Percentiles rank a stretch among this genome's conserved stretches.
Conservation (phyloP, 2,329 filamentous ascomycete species). For the Pleoardoris graminearum region DNA sequence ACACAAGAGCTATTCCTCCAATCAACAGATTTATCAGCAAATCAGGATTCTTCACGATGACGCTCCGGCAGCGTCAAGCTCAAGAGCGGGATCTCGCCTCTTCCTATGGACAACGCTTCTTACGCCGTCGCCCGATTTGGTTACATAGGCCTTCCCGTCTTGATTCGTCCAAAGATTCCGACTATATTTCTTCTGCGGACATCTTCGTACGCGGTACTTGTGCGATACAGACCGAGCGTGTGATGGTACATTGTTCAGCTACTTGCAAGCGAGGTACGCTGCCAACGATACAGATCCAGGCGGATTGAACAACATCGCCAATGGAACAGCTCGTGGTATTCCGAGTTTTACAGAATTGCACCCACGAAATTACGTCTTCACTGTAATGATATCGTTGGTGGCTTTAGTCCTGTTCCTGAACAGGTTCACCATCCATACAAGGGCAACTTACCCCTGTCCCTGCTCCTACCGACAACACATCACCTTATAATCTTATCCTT, state of each 20-base stretch:
- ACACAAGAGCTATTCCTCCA: neutral
- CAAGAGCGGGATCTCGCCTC: neutral
- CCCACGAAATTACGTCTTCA: neutral
- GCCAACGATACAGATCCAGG: neutral
- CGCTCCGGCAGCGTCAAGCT: neutral
- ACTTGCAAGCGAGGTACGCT: neutral
- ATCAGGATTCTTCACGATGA: neutral
- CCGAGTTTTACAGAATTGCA: neutral
- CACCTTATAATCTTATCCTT: neutral
- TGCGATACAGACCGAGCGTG: neutral
- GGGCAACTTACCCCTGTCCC: neutral
- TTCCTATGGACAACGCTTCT: neutral
- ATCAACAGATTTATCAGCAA: constrained; percentile 1
- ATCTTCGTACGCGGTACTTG: neutral
- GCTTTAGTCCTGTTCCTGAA: neutral
- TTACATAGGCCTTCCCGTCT: neutral
- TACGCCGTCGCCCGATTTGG: neutral
- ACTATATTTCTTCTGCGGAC: neutral
- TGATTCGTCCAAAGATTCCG: neutral
- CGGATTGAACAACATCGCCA: neutral
- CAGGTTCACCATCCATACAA: too few relatives aligned
- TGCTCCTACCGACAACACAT: neutral
- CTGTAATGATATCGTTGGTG: neutral
- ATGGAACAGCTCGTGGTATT: neutral
- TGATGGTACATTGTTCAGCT: neutral